Evolutionary conservation across 345 rosid genomes (phyloP), one percentile per base, ranked within the genome.

Genomic region (Xanthoceras sorbifolium): DNA sequence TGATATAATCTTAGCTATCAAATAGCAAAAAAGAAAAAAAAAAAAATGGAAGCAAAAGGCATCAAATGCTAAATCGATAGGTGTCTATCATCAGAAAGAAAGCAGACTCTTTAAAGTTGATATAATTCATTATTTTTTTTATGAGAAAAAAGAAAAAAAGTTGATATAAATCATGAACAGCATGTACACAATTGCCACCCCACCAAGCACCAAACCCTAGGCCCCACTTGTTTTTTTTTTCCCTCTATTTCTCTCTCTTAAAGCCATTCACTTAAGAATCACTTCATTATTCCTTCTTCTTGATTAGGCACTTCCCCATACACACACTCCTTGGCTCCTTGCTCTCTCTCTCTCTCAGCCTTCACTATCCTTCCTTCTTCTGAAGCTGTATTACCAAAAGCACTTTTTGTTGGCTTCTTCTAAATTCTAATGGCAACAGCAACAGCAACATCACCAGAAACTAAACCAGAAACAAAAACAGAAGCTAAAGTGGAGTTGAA

Each of bases 351-450:
- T 25, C 68, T 69, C 42, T 15, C 18, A 18, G 15, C 23, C 36
- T 15, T 42, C 54, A 22, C 57, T 4, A 32, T 32, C 64, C 54
- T 55, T 67, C 20, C 62, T 22, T 9, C 12, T 50, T 18, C n/a
- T 50, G 55, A 50, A 50, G 55, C 55, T 4, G 55, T 50, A 4
- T 15, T 50, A 15, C 20, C n/a, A n/a, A 50, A 50, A 50, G n/a
- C 55, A 50, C 55, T 50, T 50, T 50, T 42, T 32, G 32, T 42
- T 32, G 32, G 10, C 9, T 65, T 31, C 65, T 54, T 14, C 67
- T 17, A 77, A 90, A 62, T 54, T 14, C 67, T 17, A 77, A 90
- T 88, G 90, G 89, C 89, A 64, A 36, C 88, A 11, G 23, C 82
- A 72, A 87, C 86, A 61, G 76, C 74, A 42, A 86, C 84, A 29